Base-by-base conservation (phyloP, 139 green algal species). In the Deuterostichococcus epilithicus region DNA sequence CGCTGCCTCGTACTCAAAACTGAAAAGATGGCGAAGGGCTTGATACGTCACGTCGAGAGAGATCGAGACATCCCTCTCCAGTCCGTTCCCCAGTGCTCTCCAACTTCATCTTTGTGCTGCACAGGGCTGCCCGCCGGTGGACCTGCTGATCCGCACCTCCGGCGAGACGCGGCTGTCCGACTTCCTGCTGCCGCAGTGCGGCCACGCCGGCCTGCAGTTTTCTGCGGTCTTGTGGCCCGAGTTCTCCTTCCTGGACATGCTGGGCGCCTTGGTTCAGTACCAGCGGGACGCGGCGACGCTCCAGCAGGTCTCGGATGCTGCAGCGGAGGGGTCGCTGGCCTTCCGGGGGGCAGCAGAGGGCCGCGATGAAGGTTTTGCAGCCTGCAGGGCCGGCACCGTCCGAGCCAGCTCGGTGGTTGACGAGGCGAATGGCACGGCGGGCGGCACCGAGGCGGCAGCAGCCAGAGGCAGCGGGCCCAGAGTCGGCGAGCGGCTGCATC, bases 111-210 rank as follows among this genome's bases (percentile, higher is more conserved):
- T 37, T 39, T 6, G 6, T 5, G 28, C 68, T 32, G 13, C 32
- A 13, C 65, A 80, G 65, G 83, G 74, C 13, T 88, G 80, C 65
- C 92, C 91, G 0, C 86, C 87, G 0, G 92, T 97, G 1, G 92
- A 97, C 76, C 80, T 98, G 36, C 79, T 98, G 22, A 77, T 98
- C 0, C 86, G 95, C 33, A 98, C 94, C 10, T 94, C 86, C 0
- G 95, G 95, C 0, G 95, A 98, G 83, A 90, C 83, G 4, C 86
- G 95, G 0, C 88, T 98, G 8, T 92, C 80, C 8, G 92, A 98
- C 86, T 98, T 97, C 74, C 72, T 98, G 80, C 78, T 95, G 32
- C 93, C 90, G 88, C 94, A 98, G 80, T 74, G 74, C 37, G 68
- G 59, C 32, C 67, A 84, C 66, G 92, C 94, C 34, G 78, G 90